Base-by-base conservation (phyloP, 495 filamentous ascomycete species). In the Neurospora sp. region DNA sequence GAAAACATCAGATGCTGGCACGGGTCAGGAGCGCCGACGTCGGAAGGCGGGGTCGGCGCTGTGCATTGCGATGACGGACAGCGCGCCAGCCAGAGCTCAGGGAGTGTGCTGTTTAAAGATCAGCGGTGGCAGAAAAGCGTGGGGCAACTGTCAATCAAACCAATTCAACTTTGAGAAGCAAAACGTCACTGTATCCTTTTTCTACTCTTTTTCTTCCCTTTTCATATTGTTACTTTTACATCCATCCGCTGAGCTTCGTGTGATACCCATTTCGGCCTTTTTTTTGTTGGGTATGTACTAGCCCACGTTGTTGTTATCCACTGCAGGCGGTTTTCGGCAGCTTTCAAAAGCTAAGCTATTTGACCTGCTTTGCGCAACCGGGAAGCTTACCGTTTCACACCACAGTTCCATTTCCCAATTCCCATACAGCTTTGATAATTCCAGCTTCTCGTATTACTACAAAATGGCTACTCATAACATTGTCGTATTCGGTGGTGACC, bases 401-500 rank as follows among this genome's bases (percentile, higher is more conserved):
- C 53, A 35, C 27, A 35, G 53, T 18, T 65, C 40, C n/a, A 7
- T 27, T 44, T 48, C 6, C 69, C 16, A 16, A n/a, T 37, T 71
- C 14, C 22, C 22, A 20, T 35, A 40, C n/a, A 71, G 44, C 27
- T 27, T 68, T 31, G 18, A 69, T 68, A 35, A 71, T 71, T 37
- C 44, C 53, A 16, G 53, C 53, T 35, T 14, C 14, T 9, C 14
- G 22, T 45, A 45, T 9, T 39, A 40, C 20, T 20, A 44, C 14
- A 70, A 72, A 65, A 88, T 88, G 87, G 76, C 85, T 70, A 82
- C 81, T 69, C 83, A 87, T 74, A 88, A 88, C 69, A 88, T 88
- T 76, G 87, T 88, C 35, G 91, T 94, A 65, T 93, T 94, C 79
- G 90, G 83, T 77, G 96, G 96, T 79, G 96, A 99, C 83, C 93